Conservation (phyloP, 2,329 filamentous ascomycete species). For the Rhynchosporium secalis region DNA sequence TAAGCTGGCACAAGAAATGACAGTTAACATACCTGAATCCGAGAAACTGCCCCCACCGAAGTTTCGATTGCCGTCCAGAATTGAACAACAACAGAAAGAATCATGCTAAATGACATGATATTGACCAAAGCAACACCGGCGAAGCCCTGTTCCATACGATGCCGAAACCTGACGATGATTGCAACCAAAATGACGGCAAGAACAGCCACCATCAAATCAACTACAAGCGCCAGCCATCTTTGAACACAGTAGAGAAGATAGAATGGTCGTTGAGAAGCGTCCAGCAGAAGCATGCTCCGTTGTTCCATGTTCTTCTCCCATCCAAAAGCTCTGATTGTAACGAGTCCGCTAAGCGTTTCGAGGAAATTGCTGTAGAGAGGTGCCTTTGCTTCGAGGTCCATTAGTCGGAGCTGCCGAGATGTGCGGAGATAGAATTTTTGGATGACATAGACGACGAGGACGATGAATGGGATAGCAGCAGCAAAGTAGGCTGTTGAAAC, state of each 20-base stretch:
- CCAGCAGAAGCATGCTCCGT: conserved; percentile 39
- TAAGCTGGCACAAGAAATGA: background rate
- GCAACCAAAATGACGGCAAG: conserved; percentile 39
- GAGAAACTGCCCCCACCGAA: conserved; percentile 29
- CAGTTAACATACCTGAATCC: conserved; percentile 15
- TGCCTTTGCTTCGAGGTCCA: conserved; percentile 46
- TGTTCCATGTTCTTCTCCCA: conserved; percentile 39
- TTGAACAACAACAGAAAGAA: conserved; percentile 25
- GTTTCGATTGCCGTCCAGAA: conserved; percentile 34
- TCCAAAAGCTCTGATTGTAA: conserved; percentile 48
- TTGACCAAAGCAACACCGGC: conserved; percentile 37
- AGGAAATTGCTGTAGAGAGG: conserved; percentile 49
- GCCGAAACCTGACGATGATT: conserved; percentile 38
- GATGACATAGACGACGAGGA: conserved; percentile 45
- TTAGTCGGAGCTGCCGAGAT: conserved; percentile 48
- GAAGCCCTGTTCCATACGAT: conserved; percentile 28
- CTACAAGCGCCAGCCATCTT: conserved; percentile 54
- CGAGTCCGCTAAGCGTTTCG: conserved; percentile 46
- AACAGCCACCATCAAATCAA: conserved; percentile 30
- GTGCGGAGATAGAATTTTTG: conserved; percentile 49
- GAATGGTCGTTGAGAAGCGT: conserved; percentile 50
- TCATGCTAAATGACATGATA: conserved; percentile 31
- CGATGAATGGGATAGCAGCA: conserved; percentile 45
- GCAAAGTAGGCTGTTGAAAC: conserved; percentile 43
- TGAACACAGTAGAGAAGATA: conserved; percentile 59